A percentile compares a stretch with the other conserved stretches of the same genome.
These are phyloP conservation scores for Cyclocybe aegerita DNA, from an alignment of 768 basidiomycete species.

Conservation along the genomic window DNA sequence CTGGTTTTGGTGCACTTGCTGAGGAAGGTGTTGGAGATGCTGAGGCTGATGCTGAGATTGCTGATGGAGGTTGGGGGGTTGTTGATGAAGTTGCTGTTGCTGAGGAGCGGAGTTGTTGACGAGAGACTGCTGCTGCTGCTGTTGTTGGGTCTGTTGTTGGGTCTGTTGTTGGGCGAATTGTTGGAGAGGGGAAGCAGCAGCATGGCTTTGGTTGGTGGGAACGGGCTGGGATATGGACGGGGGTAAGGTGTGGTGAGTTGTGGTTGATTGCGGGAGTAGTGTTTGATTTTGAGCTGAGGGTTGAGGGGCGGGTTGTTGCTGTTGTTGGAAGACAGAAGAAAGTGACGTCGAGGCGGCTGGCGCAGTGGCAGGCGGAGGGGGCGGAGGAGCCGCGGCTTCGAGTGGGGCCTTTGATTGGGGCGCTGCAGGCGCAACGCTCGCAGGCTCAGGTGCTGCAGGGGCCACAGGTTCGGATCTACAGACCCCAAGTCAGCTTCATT, in stretches of 20 bases:
- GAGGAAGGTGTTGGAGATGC: constrained; percentile 40
- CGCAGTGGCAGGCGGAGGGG: constrained; percentile 37
- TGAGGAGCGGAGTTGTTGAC: constrained; percentile 11
- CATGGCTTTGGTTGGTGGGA: constrained; percentile 24
- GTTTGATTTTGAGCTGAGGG: constrained; percentile 28
- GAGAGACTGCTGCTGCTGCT: constrained; percentile 23
- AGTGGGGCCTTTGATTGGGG: constrained; percentile 25
- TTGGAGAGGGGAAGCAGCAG: constrained; percentile 38
- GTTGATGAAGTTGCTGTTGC: constrained; percentile 13
- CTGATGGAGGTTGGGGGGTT: constrained; percentile 15
- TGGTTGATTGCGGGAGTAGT: constrained; percentile 25
- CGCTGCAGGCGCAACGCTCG: constrained; percentile 22
- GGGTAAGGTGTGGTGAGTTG: constrained; percentile 31
- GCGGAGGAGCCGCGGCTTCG: constrained; percentile 31
- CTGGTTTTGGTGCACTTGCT: constrained; percentile 42
- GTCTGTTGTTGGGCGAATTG: constrained; percentile 39
- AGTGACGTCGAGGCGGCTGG: constrained; percentile 37
- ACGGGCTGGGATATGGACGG: constrained; percentile 41
- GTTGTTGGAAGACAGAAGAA: constrained; percentile 48
- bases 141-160: constrained; percentile 2
- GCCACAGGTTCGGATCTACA: constrained; percentile 35
- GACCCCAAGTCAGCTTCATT: constrained; percentile 7
- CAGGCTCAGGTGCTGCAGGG: constrained; percentile 33
- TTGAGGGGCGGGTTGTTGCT: constrained; percentile 35
- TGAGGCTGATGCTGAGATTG: constrained; percentile 36